These are phyloP conservation scores for Brettanomyces anomalus DNA, from an alignment of 805 yeast species.

Conservation along the genomic window DNA sequence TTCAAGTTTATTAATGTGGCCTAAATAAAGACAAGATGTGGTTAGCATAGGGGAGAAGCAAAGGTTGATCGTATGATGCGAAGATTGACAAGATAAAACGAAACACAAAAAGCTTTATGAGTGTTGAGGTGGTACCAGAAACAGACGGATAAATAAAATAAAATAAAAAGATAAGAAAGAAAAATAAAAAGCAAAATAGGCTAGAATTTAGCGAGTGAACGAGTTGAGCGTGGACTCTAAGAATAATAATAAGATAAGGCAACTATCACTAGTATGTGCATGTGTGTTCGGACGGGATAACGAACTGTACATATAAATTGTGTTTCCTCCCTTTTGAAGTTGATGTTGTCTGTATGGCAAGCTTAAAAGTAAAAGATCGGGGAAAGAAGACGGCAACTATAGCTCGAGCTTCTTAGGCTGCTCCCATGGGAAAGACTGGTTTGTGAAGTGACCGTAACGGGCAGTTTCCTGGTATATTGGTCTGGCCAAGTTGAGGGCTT, in stretches of 20 bases:
- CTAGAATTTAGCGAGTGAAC: conserved; percentile 6
- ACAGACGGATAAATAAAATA: neutral
- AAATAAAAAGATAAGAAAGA: neutral
- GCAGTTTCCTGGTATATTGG: conserved; percentile 99
- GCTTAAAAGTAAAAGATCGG: no score
- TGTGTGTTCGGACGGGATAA: conserved; percentile 4
- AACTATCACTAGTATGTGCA: conserved; percentile 1
- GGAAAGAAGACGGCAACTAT: conserved; percentile 24
- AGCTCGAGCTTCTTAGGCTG: conserved; percentile 74
- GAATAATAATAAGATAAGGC: neutral
- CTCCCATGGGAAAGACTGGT: conserved; percentile 99
- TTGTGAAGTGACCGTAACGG: conserved; percentile 98
- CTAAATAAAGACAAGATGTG: conserved; percentile 1
- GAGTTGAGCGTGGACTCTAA: conserved; percentile 24
- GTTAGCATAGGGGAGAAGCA: neutral
- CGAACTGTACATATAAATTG: conserved; percentile 2
- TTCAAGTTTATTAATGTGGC: neutral
- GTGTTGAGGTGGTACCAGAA: neutral
- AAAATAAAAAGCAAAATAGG: neutral
- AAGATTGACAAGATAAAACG: neutral
- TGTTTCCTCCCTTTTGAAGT: neutral
- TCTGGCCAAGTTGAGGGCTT: conserved; percentile 93
- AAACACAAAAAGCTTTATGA: neutral
- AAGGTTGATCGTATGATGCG: neutral
- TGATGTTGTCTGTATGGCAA: neutral